These are phyloP conservation scores for Floccularia luteovirens DNA, from an alignment of 768 basidiomycete genomes.

Conservation along the genomic window DNA sequence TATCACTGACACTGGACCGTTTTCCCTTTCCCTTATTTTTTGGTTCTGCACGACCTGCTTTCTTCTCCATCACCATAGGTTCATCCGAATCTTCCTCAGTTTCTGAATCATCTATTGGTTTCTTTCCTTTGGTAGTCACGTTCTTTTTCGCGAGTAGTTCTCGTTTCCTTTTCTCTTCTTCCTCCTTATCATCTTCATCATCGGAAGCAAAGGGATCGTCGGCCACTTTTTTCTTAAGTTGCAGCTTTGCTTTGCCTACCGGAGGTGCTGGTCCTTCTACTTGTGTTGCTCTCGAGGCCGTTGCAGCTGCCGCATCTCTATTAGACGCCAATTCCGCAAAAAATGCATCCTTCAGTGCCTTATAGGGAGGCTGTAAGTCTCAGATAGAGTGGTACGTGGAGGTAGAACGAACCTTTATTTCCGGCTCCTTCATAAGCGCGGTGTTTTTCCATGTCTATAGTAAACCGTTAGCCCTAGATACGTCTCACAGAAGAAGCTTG, in stretches of 20 bases:
- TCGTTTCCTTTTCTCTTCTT: constrained; percentile 8
- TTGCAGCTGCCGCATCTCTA: constrained; percentile 12
- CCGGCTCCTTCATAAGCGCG: constrained; percentile 47
- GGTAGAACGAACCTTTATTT: constrained; percentile 43
- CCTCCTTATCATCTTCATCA: constrained; percentile 10
- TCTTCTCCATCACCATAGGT: too few relatives aligned
- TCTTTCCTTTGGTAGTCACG: too few relatives aligned
- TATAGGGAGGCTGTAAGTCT: neutral
- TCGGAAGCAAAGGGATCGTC: constrained; percentile 60
- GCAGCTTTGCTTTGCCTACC: constrained; percentile 36
- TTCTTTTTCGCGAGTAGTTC: neutral
- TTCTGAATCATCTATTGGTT: too few relatives aligned
- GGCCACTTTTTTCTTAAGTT: constrained; percentile 38
- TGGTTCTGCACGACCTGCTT: too few relatives aligned
- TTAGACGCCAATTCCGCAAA: constrained; percentile 36
- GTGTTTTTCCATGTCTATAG: constrained; percentile 62
- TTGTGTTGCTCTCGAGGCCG: constrained; percentile 7
- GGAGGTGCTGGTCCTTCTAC: constrained; percentile 12
- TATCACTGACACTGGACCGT: neutral
- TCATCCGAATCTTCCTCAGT: too few relatives aligned
- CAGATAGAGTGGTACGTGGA: neutral
- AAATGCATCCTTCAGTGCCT: constrained; percentile 61
- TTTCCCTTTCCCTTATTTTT: too few relatives aligned
- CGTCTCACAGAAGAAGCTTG: constrained; percentile 1
- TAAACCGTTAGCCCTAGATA: neutral